phyloP scores from a whole-genome alignment of 805 yeast species.

The Pichia membranifaciens region DNA sequence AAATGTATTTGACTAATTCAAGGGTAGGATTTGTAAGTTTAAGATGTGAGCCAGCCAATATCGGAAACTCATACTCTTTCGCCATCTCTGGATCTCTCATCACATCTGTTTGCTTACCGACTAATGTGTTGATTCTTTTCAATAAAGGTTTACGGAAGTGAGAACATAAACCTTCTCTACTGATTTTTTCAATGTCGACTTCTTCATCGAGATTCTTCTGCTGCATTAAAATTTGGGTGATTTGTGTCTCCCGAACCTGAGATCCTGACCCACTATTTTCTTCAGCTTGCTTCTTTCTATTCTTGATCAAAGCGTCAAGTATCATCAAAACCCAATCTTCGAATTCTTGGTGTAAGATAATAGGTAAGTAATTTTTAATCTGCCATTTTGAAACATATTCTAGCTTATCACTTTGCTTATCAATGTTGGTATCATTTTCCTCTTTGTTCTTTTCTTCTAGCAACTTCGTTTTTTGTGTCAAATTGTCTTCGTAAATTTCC shows the following conservation, averaged over 20 bases:
- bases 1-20: conserved; percentile 69
- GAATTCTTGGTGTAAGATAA: conserved; percentile 72
- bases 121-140: conserved; percentile 59
- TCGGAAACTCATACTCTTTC: conserved; percentile 67
- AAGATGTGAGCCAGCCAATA: conserved; percentile 66
- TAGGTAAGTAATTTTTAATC: conserved; percentile 65
- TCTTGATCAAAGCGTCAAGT: conserved; percentile 59
- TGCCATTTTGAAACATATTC: conserved; percentile 70
- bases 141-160: conserved; percentile 57
- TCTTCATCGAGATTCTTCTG: conserved; percentile 27
- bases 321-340: conserved; percentile 80
- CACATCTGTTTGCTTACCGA: conserved; percentile 66
- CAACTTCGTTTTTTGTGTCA: not conserved
- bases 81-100: conserved; percentile 58
- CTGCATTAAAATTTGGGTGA: conserved; percentile 47
- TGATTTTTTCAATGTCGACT: conserved; percentile 15
- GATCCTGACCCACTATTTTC: conserved; percentile 26
- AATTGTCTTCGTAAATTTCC: conserved; percentile 33
- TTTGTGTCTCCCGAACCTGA: conserved; percentile 58
- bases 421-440: conserved; percentile 22
- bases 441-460: conserved; percentile 20
- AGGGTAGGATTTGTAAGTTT: conserved; percentile 62
- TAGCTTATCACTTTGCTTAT: conserved; percentile 33
- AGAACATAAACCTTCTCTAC: conserved; percentile 45
- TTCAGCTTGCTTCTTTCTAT: conserved; percentile 36